Evolutionary conservation across 2,329 filamentous ascomycete species (phyloP).

Genomic region (Claviceps monticola): DNA sequence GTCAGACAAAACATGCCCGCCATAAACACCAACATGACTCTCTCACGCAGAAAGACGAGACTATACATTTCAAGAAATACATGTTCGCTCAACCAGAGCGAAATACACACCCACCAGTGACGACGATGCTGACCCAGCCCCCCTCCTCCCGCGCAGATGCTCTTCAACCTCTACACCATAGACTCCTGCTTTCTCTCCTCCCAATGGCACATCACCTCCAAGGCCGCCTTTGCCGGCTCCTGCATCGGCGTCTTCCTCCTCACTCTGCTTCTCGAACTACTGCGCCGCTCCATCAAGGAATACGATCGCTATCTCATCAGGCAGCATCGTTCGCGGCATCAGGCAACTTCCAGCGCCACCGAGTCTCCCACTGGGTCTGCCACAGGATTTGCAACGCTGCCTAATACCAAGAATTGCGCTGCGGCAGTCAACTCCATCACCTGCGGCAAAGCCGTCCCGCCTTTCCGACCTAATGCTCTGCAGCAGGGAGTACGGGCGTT

Average conservation of each 20-base stretch:
- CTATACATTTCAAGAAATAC: not conserved
- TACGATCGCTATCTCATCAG: constrained; percentile 55
- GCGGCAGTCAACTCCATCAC: constrained; percentile 2
- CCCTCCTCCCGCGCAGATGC: constrained; percentile 39
- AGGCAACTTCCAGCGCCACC: constrained; percentile 5
- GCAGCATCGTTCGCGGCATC: constrained; percentile 28
- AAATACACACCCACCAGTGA: no score
- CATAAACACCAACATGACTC: no score
- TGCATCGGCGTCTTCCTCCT: constrained; percentile 70
- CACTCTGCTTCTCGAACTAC: constrained; percentile 55
- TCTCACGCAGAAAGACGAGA: not conserved
- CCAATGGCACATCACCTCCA: constrained; percentile 56
- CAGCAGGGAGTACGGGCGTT: constrained; percentile 55
- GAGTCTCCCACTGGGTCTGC: not conserved
- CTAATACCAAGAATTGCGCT: constrained; percentile 10
- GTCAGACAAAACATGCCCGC: not conserved
- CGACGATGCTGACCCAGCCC: not conserved
- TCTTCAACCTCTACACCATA: constrained; percentile 67
- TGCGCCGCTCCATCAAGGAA: constrained; percentile 57
- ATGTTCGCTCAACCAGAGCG: no score
- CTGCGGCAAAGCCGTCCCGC: constrained; percentile 10
- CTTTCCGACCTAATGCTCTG: constrained; percentile 41
- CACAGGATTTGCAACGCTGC: not conserved
- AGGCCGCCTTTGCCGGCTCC: constrained; percentile 61
- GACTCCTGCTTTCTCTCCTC: constrained; percentile 56